phyloP scores from a whole-genome alignment of 2,329 filamentous ascomycete species.

The Ceratocystis colombiana region DNA sequence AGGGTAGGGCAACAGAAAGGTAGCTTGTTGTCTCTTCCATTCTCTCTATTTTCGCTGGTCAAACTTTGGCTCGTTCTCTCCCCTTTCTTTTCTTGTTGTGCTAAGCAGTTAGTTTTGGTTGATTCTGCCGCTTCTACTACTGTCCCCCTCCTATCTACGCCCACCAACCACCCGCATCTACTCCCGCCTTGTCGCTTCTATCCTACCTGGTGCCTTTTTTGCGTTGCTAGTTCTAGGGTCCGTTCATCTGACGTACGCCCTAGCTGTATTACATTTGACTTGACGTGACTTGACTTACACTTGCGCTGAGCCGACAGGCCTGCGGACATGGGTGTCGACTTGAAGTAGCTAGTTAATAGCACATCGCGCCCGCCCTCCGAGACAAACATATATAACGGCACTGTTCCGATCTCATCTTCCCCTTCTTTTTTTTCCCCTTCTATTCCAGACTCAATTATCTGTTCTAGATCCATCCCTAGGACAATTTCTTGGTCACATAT shows the following conservation, averaged over 20 bases:
- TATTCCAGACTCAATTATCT: slow-evolving; percentile 4
- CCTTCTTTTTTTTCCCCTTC: not conserved
- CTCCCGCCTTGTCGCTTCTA: slow-evolving; percentile 7
- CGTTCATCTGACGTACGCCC: slow-evolving; percentile 10
- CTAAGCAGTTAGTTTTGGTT: not conserved
- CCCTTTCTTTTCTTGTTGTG: not conserved
- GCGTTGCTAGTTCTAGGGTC: not conserved
- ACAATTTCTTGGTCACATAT: not conserved
- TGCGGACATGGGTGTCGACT: not conserved
- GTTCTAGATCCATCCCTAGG: slow-evolving; percentile 6
- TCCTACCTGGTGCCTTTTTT: not conserved
- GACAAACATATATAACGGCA: slow-evolving; percentile 9
- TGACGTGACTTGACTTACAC: not conserved
- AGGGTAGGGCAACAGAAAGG: not conserved
- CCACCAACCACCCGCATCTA: not conserved
- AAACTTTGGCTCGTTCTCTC: not conserved
- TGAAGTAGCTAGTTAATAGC: not conserved
- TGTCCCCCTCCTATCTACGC: not conserved
- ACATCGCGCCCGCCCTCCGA: not conserved
- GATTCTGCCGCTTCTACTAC: not conserved
- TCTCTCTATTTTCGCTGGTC: not conserved
- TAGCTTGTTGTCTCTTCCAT: not conserved
- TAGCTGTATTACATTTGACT: not conserved
- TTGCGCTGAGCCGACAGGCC: not conserved
- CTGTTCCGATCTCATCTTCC: not conserved